Evolutionary conservation across 2,329 filamentous ascomycete species (phyloP).

Genomic region (Talaromyces sp.): DNA sequence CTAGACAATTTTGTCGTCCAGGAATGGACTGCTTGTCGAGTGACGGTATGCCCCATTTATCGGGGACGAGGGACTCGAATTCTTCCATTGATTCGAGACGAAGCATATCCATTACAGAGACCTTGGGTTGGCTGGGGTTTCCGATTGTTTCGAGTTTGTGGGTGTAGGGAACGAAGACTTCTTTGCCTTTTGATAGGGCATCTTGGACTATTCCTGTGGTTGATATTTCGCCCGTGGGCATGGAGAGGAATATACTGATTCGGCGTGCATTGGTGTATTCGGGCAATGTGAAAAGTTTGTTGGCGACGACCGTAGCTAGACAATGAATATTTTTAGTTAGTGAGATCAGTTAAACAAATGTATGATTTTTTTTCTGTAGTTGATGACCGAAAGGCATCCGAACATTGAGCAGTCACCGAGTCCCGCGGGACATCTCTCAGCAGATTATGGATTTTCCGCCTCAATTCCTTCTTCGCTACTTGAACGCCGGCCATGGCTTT

Average conservation of each 20-base stretch:
- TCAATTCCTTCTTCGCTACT: conserved; percentile 71
- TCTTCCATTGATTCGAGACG: conserved; percentile 69
- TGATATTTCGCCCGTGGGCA: conserved; percentile 83
- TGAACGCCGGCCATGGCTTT: conserved; percentile 55
- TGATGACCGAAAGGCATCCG: conserved; percentile 29
- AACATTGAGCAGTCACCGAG: conserved; percentile 67
- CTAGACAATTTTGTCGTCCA: conserved; percentile 69
- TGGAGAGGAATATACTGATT: conserved; percentile 87
- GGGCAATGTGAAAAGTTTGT: conserved; percentile 62
- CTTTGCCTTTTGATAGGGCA: conserved; percentile 72
- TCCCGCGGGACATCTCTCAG: conserved; percentile 62
- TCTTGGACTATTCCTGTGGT: conserved; percentile 78
- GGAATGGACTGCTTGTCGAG: conserved; percentile 64
- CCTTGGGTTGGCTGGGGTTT: conserved; percentile 43
- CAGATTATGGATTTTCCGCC: conserved; percentile 64
- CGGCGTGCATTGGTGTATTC: conserved; percentile 72
- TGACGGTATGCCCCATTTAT: conserved; percentile 95
- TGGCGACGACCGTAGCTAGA: conserved; percentile 63
- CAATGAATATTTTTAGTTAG: conserved; percentile 26
- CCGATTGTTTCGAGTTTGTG: conserved; percentile 51
- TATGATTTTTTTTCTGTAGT: background rate
- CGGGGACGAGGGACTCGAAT: conserved; percentile 70
- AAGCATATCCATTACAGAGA: conserved; percentile 93
- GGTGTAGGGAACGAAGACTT: conserved; percentile 89
- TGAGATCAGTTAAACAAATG: background rate